Percentiles rank a stretch among this genome's conserved stretches.
Conservation (phyloP, 169 alveolate species). For the Cryptosporidium parvum region DNA sequence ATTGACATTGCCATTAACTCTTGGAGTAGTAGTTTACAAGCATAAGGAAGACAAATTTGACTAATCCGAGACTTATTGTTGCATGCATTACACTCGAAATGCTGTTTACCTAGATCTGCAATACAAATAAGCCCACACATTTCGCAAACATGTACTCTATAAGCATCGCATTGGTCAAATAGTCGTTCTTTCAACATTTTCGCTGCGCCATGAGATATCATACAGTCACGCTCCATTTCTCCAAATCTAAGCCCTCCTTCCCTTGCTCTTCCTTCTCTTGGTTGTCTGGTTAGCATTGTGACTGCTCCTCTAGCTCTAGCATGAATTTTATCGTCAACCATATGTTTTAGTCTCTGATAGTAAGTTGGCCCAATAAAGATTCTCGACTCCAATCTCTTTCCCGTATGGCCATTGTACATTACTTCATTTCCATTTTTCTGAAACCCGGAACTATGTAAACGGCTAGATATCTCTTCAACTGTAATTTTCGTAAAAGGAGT, state of each 20-base stretch:
- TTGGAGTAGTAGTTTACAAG: conserved; percentile 96
- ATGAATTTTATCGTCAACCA: conserved; percentile 99
- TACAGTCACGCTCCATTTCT: conserved; percentile 99
- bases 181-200: conserved; percentile 98
- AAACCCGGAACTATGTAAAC: conserved; percentile 96
- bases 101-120: conserved; percentile 93
- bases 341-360: conserved; percentile 99
- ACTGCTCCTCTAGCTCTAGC: conserved; percentile 99
- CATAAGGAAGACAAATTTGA: conserved; percentile 97
- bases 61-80: conserved; percentile 90
- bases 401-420: conserved; percentile 98
- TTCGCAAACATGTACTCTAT: conserved; percentile 98
- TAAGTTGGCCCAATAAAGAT: conserved; percentile 99
- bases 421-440: conserved; percentile 98
- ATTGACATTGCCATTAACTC: conserved; percentile 99
- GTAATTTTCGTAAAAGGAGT: conserved; percentile 98
- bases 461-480: conserved; percentile 96
- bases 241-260: conserved; percentile 99
- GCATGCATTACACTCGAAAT: conserved; percentile 93
- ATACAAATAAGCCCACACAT: conserved; percentile 95
- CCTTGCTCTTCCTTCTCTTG: conserved; percentile 99
- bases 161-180: conserved; percentile 98
- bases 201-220: conserved; percentile 99
- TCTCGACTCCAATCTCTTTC: conserved; percentile 90
- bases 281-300: conserved; percentile 98